Evolutionary conservation across 2,329 filamentous ascomycete species (phyloP).

Genomic region (Clonostachys chloroleuca): DNA sequence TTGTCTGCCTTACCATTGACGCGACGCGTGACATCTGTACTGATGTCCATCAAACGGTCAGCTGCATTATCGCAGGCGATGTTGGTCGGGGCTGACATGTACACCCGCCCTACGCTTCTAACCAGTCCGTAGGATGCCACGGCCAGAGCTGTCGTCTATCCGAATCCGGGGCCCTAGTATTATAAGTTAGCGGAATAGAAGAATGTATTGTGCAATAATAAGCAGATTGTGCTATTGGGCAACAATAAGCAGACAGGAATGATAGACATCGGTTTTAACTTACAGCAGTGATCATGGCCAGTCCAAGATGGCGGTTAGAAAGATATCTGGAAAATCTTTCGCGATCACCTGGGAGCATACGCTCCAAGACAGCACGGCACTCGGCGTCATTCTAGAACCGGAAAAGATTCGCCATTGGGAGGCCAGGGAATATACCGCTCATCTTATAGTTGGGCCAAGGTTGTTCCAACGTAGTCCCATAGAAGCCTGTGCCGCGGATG

Average conservation of each 20-base stretch:
- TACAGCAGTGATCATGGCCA: conserved; percentile 1
- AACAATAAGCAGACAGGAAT: neutral
- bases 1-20: neutral
- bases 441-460: no score
- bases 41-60: neutral
- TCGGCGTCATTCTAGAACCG: no score
- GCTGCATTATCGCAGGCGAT: conserved; percentile 9
- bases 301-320: neutral
- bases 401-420: no score
- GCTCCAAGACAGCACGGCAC: no score
- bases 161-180: conserved; percentile 1
- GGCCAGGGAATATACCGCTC: no score
- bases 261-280: neutral
- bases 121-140: conserved; percentile 3
- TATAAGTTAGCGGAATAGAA: neutral
- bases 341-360: neutral
- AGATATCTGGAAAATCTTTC: neutral
- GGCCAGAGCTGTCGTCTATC: conserved; percentile 5
- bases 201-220: no score
- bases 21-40: neutral
- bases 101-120: conserved; percentile 2
- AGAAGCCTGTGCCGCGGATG: no score
- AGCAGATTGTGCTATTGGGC: no score
- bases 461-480: no score
- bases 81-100: conserved; percentile 7